Conservation (phyloP, 129 eudicot species). For the Lactuca saligna region DNA sequence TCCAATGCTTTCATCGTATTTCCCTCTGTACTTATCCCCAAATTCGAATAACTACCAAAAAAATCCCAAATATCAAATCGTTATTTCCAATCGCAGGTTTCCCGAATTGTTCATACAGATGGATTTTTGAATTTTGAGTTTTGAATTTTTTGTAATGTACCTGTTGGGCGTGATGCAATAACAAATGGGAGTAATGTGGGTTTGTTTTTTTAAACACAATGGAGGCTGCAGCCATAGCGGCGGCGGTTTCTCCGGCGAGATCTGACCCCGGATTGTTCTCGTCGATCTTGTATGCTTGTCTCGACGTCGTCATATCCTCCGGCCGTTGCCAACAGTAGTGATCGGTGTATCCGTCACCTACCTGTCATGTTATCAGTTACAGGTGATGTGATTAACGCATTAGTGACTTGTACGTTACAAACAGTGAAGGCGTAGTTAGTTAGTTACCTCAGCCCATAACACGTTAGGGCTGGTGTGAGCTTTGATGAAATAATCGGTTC, state of each 20-base stretch:
- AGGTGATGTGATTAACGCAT: not conserved
- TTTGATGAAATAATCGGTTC: constrained; percentile 89
- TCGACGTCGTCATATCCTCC: constrained; percentile 92
- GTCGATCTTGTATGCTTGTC: constrained; percentile 71
- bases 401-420: not conserved
- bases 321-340: constrained; percentile 93
- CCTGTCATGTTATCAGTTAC: constrained; percentile 39
- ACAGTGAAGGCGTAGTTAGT: not conserved
- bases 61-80: not conserved
- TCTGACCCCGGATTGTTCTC: constrained; percentile 86
- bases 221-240: constrained; percentile 88
- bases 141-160: constrained; percentile 18
- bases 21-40: constrained; percentile 79
- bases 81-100: not conserved
- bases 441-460: constrained; percentile 80
- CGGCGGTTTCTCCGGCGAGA: constrained; percentile 88
- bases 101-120: not conserved
- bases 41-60: constrained; percentile 70
- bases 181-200: constrained; percentile 69
- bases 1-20: constrained; percentile 61
- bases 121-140: too few species aligned
- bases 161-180: constrained; percentile 79
- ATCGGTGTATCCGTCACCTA: constrained; percentile 91
- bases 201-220: constrained; percentile 58
- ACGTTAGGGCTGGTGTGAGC: constrained; percentile 84